Percentiles rank a stretch among this genome's conserved stretches.
phyloP scores from a whole-genome alignment of 129 eudicot species.

The Artemisia annua region DNA sequence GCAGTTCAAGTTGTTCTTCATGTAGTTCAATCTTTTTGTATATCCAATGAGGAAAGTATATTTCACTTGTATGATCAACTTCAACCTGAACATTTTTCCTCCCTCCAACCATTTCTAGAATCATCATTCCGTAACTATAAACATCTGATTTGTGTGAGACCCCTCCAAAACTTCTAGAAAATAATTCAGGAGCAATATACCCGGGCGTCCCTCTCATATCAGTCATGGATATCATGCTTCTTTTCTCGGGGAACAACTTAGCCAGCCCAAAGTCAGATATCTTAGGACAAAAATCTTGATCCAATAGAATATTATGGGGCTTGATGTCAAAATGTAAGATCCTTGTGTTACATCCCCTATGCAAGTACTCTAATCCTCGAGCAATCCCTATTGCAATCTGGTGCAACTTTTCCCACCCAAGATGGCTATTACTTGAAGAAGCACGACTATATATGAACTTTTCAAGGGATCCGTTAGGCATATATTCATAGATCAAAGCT shows the following conservation, averaged over 20 bases:
- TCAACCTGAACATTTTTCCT: conserved; percentile 31
- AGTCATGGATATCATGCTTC: background rate
- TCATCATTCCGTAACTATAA: conserved; percentile 47
- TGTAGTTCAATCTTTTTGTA: conserved; percentile 17
- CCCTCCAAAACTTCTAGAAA: conserved; percentile 23
- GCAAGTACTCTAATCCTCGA: conserved; percentile 7
- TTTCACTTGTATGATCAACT: conserved; percentile 27
- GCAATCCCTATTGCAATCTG: background rate
- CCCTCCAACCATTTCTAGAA: conserved; percentile 42
- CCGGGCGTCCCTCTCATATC: background rate
- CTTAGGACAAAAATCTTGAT: conserved; percentile 1
- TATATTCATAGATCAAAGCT: background rate
- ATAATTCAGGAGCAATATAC: conserved; percentile 37
- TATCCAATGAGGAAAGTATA: conserved; percentile 38
- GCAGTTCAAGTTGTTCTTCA: conserved; percentile 14
- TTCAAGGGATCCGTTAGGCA: background rate
- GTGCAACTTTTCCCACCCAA: conserved; percentile 16
- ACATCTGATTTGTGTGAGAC: conserved; percentile 42
- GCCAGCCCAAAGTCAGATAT: conserved; percentile 4
- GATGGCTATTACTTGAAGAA: background rate
- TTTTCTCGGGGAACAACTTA: background rate
- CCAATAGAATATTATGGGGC: background rate
- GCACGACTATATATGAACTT: background rate
- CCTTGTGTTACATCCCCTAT: conserved; percentile 1
- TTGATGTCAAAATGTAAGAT: conserved; percentile 10